Evolutionary conservation across 2,329 filamentous ascomycete species (phyloP).

Genomic region (Penicillium sumatraense): DNA sequence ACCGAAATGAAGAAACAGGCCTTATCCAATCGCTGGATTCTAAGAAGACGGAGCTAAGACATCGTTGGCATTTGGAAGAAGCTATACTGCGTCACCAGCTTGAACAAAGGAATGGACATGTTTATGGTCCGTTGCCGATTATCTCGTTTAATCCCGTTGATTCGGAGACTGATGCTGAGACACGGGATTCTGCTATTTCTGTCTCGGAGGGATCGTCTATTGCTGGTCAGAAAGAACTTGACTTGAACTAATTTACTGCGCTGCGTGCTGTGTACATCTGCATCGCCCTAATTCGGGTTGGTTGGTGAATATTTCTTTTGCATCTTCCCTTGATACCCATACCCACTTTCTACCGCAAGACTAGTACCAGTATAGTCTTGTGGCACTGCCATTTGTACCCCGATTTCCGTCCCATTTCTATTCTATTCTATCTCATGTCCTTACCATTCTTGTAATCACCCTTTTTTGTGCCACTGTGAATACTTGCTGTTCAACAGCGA

Average conservation of each 20-base stretch:
- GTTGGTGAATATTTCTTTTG: neutral
- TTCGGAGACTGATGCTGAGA: slow-evolving; percentile 23
- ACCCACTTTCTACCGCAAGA: slow-evolving; percentile 5
- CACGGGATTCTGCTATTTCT: slow-evolving; percentile 35
- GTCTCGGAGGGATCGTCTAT: slow-evolving; percentile 19
- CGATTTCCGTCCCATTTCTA: neutral
- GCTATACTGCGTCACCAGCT: slow-evolving; percentile 45
- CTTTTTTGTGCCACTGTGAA: neutral
- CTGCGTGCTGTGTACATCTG: neutral
- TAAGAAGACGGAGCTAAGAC: slow-evolving; percentile 40
- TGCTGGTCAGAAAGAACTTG: neutral
- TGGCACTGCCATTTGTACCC: neutral
- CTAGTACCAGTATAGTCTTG: neutral
- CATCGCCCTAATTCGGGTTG: neutral
- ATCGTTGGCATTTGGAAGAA: slow-evolving; percentile 49
- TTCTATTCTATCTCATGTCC: slow-evolving; percentile 7
- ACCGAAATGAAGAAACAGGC: slow-evolving; percentile 38
- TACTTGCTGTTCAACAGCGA: slow-evolving; percentile 5
- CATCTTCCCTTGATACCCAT: slow-evolving; percentile 16
- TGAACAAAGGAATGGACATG: slow-evolving; percentile 39
- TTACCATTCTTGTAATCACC: slow-evolving; percentile 27
- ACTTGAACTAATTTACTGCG: neutral
- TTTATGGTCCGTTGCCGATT: slow-evolving; percentile 45
- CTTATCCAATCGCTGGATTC: slow-evolving; percentile 36
- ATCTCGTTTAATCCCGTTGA: slow-evolving; percentile 34